Evolutionary conservation across 371 early-diverging fungal species (phyloP).

Genomic region (Apophysomyces trapeziformis): DNA sequence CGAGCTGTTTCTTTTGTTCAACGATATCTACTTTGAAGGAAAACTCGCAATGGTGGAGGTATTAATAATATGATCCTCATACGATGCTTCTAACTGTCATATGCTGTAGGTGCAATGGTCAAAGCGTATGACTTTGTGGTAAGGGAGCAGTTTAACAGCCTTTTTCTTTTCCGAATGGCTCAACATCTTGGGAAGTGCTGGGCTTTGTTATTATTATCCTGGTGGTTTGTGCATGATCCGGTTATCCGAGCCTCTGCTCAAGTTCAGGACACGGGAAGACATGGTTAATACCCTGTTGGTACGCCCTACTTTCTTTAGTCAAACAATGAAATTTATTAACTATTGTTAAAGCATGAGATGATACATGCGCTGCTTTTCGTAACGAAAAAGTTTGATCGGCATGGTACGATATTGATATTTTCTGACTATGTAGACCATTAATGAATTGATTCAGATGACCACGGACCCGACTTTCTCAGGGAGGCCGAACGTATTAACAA

Average conservation of each 20-base stretch:
- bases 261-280: conserved; percentile 63
- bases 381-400: conserved; percentile 48
- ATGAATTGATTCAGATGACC: conserved; percentile 48
- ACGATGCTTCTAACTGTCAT: neutral
- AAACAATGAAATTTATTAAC: neutral
- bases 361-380: conserved; percentile 69
- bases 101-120: conserved; percentile 52
- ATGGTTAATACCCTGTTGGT: conserved; percentile 57
- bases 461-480: conserved; percentile 52
- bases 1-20: conserved; percentile 57
- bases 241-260: conserved; percentile 68
- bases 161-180: neutral
- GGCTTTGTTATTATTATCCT: conserved; percentile 44
- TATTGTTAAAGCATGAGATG: conserved; percentile 51
- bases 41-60: conserved; percentile 61
- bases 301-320: neutral
- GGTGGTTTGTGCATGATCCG: conserved; percentile 56
- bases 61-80: neutral
- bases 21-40: conserved; percentile 59
- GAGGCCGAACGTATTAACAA: conserved; percentile 60
- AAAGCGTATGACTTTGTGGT: conserved; percentile 62
- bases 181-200: conserved; percentile 35
- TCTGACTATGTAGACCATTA: neutral
- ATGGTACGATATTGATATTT: conserved; percentile 29
- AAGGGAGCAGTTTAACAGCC: conserved; percentile 14